Conservation (phyloP, 345 rosid genomes). For the Hypericum perforatum region DNA sequence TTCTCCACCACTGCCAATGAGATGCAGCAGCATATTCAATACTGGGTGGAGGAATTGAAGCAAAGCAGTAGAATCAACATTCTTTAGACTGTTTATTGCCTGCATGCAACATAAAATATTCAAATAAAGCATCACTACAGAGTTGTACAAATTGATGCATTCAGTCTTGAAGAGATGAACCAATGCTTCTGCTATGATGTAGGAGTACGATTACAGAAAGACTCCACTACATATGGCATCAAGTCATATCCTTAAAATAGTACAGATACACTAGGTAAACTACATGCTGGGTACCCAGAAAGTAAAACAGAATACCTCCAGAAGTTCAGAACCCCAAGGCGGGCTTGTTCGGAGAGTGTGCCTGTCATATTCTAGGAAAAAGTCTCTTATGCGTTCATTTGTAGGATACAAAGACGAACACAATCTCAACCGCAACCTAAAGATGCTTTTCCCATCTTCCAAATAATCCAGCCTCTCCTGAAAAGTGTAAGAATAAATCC, state of each 20-base stretch:
- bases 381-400: conserved; percentile 93
- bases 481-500: conserved; percentile 10
- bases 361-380: conserved; percentile 95
- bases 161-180: too few relatives aligned
- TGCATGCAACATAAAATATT: conserved; percentile 22
- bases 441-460: conserved; percentile 93
- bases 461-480: conserved; percentile 93
- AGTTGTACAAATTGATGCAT: not conserved
- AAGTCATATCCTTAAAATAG: not conserved
- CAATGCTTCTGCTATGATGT: too few relatives aligned
- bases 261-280: not conserved
- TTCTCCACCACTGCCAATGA: conserved; percentile 99
- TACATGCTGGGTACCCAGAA: conserved; percentile 2
- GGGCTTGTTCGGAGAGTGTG: conserved; percentile 91
- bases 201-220: too few relatives aligned
- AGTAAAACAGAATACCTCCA: conserved; percentile 53
- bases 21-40: conserved; percentile 96
- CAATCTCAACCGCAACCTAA: conserved; percentile 75
- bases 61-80: conserved; percentile 90
- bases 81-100: conserved; percentile 98
- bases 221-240: too few relatives aligned
- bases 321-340: conserved; percentile 99
- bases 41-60: conserved; percentile 98
- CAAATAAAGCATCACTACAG: conserved; percentile 2
- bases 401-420: conserved; percentile 87